Evolutionary conservation across 371 early-diverging fungal genomes (phyloP), one percentile per base, ranked within the genome.

Genomic region (Haplosporangium sp.): DNA sequence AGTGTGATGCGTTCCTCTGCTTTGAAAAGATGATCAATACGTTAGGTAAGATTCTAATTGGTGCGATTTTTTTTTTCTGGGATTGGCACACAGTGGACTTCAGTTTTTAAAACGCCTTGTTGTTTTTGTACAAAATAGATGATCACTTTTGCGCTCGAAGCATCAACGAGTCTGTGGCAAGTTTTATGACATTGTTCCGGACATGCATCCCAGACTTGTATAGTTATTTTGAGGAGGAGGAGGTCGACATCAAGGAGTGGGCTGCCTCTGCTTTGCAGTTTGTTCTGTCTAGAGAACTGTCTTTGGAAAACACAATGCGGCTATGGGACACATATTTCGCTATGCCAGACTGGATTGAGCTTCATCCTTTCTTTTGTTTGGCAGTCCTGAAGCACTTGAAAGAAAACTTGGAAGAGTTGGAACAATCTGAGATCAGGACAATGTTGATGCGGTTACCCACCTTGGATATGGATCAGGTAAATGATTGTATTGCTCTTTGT

Each of bases 221-320:
- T 58, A 93, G 89, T 73, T 95, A 94, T 82, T 96, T 98, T 84
- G 95, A 96, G 81, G 98, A 98, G 55, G 98, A 98, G 69, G 96
- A 97, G 73, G 95, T 97, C 36, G 93, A 95, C 56, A 84, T 95
- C 50, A 90, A 92, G 71, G 97, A 95, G 61, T 96, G 95, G 95
- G 90, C 91, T 1, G 88, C 94, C n/a, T 93, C 95, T 13, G 96
- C 96, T 93, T 85, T 97, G 52, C 91, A 90, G 56, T 88, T 86
- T 66, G 70, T 95, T 20, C 74, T 98, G 18, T 84, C 95, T 9
- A 90, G 89, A 64, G 96, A 97, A 69, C 87, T 97, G 76, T 88
- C 93, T 21, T 85, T 95, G 51, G 91, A 91, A 51, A 88, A 89
- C 69, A 77, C 95, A 20, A 83, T 96, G 72, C 85, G 91, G 21